Percentiles rank a stretch among this genome's conserved stretches.
phyloP scores from a whole-genome alignment of 2,329 filamentous ascomycete species.

The Madurella mycetomatis region DNA sequence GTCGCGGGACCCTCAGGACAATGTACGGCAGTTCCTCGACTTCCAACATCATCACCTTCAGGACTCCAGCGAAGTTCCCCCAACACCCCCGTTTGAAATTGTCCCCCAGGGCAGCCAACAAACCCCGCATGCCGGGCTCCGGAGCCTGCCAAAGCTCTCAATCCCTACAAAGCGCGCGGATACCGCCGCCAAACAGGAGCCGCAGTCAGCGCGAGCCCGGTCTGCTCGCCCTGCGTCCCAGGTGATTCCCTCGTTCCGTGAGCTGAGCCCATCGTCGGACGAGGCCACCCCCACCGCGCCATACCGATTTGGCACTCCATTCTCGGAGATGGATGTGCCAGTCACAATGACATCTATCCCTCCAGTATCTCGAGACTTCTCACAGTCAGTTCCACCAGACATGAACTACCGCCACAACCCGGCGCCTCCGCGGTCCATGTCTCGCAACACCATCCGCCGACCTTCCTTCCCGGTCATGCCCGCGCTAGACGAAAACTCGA shows the following conservation, averaged over 20 bases:
- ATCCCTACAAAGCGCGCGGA: constrained; percentile 44
- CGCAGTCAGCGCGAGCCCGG: constrained; percentile 24
- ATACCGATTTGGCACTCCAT: constrained; percentile 78
- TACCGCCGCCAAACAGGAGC: constrained; percentile 28
- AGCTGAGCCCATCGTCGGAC: constrained; percentile 23
- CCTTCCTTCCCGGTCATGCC: constrained; percentile 67
- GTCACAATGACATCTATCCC: constrained; percentile 67
- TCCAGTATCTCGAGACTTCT: constrained; percentile 71
- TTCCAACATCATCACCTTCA: constrained; percentile 63
- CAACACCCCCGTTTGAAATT: constrained; percentile 66
- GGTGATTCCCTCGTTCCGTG: constrained; percentile 25
- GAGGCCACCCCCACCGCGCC: constrained; percentile 57
- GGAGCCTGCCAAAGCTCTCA: constrained; percentile 57
- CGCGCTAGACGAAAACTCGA: constrained; percentile 61
- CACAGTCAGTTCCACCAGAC: constrained; percentile 88
- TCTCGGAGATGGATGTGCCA: constrained; percentile 87
- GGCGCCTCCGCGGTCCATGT: constrained; percentile 43
- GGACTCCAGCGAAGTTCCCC: constrained; percentile 54
- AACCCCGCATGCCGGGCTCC: constrained; percentile 48
- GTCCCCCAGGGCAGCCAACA: constrained; percentile 42
- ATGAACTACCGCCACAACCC: constrained; percentile 67
- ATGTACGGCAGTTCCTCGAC: constrained; percentile 83
- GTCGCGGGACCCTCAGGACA: constrained; percentile 80
- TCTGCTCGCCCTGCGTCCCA: constrained; percentile 25
- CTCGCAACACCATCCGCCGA: constrained; percentile 55